phyloP scores from a whole-genome alignment of 805 yeast genomes.

The Candida multigemmis region DNA sequence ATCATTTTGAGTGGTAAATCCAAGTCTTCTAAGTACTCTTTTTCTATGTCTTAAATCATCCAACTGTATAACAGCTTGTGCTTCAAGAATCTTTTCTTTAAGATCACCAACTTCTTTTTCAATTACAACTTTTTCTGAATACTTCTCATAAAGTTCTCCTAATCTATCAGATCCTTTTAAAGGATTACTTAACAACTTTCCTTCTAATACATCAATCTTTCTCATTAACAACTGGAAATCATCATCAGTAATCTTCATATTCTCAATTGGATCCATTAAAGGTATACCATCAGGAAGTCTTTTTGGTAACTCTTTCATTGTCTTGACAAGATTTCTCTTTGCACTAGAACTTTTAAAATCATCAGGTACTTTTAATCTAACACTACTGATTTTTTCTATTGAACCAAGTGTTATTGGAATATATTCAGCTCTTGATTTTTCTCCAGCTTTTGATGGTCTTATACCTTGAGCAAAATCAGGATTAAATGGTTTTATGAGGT shows the following conservation, averaged over 20 bases:
- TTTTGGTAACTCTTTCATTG: constrained; percentile 69
- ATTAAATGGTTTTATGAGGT: constrained; percentile 65
- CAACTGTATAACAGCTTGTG: constrained; percentile 85
- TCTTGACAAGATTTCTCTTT: constrained; percentile 57
- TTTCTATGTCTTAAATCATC: constrained; percentile 92
- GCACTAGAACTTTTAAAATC: constrained; percentile 48
- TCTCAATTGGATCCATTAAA: constrained; percentile 79
- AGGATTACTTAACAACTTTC: constrained; percentile 65
- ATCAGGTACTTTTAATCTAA: constrained; percentile 76
- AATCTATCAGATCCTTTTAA: constrained; percentile 53
- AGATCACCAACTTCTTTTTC: constrained; percentile 49
- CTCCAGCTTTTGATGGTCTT: constrained; percentile 71
- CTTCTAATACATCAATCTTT: constrained; percentile 76
- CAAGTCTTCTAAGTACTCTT: constrained; percentile 85
- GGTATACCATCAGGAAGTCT: constrained; percentile 90
- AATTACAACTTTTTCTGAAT: constrained; percentile 54
- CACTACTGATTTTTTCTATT: constrained; percentile 64
- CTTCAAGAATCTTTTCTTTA: constrained; percentile 63
- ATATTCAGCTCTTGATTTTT: constrained; percentile 61
- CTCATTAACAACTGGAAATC: constrained; percentile 64
- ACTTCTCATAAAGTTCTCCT: constrained; percentile 54
- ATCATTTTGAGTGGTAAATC: constrained; percentile 79
- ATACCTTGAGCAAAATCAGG: constrained; percentile 84
- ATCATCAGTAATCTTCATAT: constrained; percentile 84
- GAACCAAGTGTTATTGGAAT: constrained; percentile 82